These are phyloP conservation scores for Fusarium pseudoanthophilum DNA, from an alignment of 2,329 filamentous ascomycete species.

Conservation along the genomic window DNA sequence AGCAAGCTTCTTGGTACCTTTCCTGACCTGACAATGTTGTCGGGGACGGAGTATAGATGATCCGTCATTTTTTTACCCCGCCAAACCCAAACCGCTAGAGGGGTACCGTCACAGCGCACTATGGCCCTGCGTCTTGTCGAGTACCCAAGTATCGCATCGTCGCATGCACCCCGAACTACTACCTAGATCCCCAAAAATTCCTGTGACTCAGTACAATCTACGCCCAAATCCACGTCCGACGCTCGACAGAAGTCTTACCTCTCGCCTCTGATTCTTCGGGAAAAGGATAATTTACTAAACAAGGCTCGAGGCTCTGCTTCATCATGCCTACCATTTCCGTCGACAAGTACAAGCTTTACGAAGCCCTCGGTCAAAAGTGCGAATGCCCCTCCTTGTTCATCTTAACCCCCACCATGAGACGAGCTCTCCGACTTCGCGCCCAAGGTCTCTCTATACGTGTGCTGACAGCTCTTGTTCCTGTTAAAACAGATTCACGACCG, in stretches of 20 bases:
- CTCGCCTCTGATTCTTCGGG: conserved; percentile 28
- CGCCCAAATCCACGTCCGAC: conserved; percentile 35
- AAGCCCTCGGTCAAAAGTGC: conserved; percentile 88
- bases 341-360: conserved; percentile 95
- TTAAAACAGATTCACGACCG: conserved; percentile 77
- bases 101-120: conserved; percentile 19
- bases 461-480: conserved; percentile 33
- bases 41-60: conserved; percentile 46
- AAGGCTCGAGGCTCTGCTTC: conserved; percentile 45
- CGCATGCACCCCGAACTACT: conserved; percentile 19
- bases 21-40: background rate
- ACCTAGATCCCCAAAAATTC: conserved; percentile 50
- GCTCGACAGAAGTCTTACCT: conserved; percentile 33
- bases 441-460: conserved; percentile 1
- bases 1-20: background rate
- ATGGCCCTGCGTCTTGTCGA: background rate
- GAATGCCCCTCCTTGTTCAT: conserved; percentile 44
- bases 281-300: conserved; percentile 23
- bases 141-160: conserved; percentile 27
- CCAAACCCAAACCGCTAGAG: conserved; percentile 34
- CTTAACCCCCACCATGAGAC: conserved; percentile 33
- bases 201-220: conserved; percentile 53
- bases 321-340: conserved; percentile 95
- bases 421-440: conserved; percentile 33
- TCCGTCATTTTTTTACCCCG: conserved; percentile 45